Conservation (phyloP, 192 early-diverging fungal species). For the Phlyctochytrium bullatum region DNA sequence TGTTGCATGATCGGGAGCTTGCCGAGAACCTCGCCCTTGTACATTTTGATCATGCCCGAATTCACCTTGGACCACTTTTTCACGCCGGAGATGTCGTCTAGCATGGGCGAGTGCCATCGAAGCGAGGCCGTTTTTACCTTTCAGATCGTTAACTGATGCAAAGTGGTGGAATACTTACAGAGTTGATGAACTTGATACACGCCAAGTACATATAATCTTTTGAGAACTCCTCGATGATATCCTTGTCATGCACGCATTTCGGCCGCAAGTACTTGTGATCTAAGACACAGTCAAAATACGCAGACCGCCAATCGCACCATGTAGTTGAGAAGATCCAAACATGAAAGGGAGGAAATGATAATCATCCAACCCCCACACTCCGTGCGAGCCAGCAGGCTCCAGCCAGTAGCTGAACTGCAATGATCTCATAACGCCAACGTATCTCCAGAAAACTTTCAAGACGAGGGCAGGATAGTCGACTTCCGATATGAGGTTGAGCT, state of each 20-base stretch:
- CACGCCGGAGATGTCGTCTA: slow-evolving; percentile 89
- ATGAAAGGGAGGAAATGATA: slow-evolving; percentile 96
- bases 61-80: slow-evolving; percentile 90
- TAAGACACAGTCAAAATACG: slow-evolving; percentile 16
- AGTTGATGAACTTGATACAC: slow-evolving; percentile 90
- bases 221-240: slow-evolving; percentile 85
- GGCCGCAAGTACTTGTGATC: slow-evolving; percentile 89
- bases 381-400: slow-evolving; percentile 96
- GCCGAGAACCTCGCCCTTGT: slow-evolving; percentile 73
- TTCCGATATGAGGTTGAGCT: slow-evolving; percentile 63
- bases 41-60: slow-evolving; percentile 91
- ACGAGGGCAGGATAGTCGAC: slow-evolving; percentile 76
- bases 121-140: slow-evolving; percentile 40
- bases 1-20: slow-evolving; percentile 98
- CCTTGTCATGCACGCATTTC: slow-evolving; percentile 89
- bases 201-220: slow-evolving; percentile 95
- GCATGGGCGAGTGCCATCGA: slow-evolving; percentile 89
- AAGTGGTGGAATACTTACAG: slow-evolving; percentile 37
- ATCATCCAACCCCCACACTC: slow-evolving; percentile 99
- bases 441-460: slow-evolving; percentile 58
- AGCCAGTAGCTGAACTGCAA: slow-evolving; percentile 92
- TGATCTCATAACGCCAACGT: slow-evolving; percentile 84
- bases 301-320: slow-evolving; percentile 38
- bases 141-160: slow-evolving; percentile 9
- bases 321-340: slow-evolving; percentile 86